A percentile compares a stretch with the other conserved stretches of the same genome.
phyloP scores from a whole-genome alignment of 441 rosid genomes.

The Breynia disticha region DNA sequence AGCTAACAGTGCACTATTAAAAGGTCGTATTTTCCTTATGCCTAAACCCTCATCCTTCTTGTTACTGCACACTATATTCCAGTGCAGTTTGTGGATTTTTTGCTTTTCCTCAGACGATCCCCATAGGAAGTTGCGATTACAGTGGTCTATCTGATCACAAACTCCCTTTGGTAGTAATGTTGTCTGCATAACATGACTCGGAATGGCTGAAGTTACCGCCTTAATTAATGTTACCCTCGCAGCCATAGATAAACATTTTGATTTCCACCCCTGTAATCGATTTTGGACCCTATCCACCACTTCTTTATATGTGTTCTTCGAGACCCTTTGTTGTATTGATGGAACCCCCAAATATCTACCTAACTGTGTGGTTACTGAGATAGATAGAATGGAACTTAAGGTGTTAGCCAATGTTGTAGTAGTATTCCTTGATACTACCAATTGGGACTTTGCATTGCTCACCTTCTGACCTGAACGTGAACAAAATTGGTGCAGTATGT shows the following conservation, averaged over 20 bases:
- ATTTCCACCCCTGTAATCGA: not conserved
- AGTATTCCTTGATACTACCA: not conserved
- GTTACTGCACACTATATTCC: too few species aligned
- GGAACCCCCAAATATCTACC: not conserved
- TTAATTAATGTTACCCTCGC: not conserved
- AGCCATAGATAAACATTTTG: not conserved
- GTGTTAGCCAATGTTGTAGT: not conserved
- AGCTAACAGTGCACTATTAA: too few species aligned
- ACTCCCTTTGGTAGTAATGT: not conserved
- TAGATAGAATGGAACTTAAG: not conserved
- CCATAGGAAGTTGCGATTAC: not conserved
- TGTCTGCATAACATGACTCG: not conserved
- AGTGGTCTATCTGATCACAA: not conserved
- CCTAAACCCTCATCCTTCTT: too few species aligned
- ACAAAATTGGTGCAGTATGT: not conserved
- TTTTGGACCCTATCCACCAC: not conserved
- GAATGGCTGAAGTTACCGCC: not conserved
- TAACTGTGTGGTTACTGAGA: not conserved
- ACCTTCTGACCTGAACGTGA: not conserved
- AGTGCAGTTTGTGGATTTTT: too few species aligned
- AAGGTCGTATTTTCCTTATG: too few species aligned
- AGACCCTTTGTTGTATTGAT: not conserved
- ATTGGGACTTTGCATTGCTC: not conserved
- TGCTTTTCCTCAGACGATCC: too few species aligned
- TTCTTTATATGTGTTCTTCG: not conserved